Conservation (phyloP, 331 rosid species). For the Quercus phellos region DNA sequence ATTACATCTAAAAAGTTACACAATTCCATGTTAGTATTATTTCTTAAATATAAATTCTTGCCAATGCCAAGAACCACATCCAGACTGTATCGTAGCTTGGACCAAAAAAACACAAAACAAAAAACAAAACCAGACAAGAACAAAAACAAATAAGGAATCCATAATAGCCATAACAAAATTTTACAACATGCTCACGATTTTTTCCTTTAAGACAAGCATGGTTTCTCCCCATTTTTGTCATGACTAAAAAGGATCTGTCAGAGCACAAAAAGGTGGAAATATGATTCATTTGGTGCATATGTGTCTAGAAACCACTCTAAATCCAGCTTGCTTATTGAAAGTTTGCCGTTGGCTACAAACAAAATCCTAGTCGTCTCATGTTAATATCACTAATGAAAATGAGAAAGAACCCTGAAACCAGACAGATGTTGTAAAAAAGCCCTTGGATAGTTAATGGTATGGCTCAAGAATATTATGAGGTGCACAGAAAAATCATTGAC, state of each 20-base stretch:
- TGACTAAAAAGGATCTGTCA: neutral
- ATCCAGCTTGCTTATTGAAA: neutral
- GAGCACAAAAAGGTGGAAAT: neutral
- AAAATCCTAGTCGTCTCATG: neutral
- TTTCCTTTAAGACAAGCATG: neutral
- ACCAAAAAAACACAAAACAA: no score
- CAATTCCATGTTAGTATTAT: neutral
- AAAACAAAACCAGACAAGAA: no score
- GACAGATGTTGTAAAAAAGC: neutral
- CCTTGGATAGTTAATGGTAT: neutral
- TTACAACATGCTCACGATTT: neutral
- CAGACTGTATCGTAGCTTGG: no score
- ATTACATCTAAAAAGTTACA: neutral
- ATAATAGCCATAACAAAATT: neutral
- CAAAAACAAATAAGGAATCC: neutral
- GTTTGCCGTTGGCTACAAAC: neutral
- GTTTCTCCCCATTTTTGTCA: neutral
- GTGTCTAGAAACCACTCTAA: neutral
- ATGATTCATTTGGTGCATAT: neutral
- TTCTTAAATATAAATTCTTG: neutral
- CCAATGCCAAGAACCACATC: neutral
- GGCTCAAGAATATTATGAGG: neutral
- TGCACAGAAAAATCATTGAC: neutral
- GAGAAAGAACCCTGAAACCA: neutral
- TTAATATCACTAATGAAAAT: neutral